Percentiles rank a stretch among this genome's conserved stretches.
Conservation (phyloP, 371 early-diverging fungal species). For the Vavraia culicis region DNA sequence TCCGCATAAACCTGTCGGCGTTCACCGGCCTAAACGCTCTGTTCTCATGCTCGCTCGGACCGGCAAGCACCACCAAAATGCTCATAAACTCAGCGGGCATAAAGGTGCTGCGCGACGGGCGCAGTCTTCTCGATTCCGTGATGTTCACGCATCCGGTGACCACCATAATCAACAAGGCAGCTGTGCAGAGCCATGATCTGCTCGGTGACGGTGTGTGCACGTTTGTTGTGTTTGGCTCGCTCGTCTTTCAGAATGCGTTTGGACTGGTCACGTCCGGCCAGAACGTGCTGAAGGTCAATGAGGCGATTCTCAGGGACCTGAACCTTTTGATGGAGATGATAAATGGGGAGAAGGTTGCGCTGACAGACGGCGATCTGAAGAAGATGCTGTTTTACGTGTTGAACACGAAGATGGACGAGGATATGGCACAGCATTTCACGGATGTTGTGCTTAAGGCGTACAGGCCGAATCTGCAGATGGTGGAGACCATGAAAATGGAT, state of each 20-base stretch:
- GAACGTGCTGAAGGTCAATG: constrained; percentile 52
- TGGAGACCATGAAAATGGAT: constrained; percentile 98
- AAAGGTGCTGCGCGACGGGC: constrained; percentile 44
- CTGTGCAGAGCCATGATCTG: constrained; percentile 85
- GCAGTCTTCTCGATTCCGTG: constrained; percentile 55
- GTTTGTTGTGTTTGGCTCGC: constrained; percentile 75
- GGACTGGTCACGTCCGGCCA: constrained; percentile 32
- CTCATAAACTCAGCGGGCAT: constrained; percentile 50
- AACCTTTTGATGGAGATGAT: constrained; percentile 42
- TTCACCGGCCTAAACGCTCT: constrained; percentile 79
- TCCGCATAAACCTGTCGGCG: constrained; percentile 78
- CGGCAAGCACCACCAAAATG: constrained; percentile 94
- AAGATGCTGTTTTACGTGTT: constrained; percentile 54
- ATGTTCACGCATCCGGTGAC: constrained; percentile 97
- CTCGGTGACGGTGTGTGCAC: constrained; percentile 96
- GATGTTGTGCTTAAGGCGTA: constrained; percentile 83
- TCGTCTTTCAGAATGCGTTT: constrained; percentile 78
- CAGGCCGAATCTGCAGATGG: constrained; percentile 76
- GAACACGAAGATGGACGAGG: constrained; percentile 70
- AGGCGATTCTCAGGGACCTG: constrained; percentile 58
- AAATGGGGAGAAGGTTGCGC: not conserved
- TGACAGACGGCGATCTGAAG: constrained; percentile 6
- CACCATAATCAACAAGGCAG: constrained; percentile 89
- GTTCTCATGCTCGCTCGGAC: constrained; percentile 79
- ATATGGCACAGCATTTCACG: constrained; percentile 65